Base-by-base conservation (phyloP, 345 rosid genomes). In the Iberis pinnata region DNA sequence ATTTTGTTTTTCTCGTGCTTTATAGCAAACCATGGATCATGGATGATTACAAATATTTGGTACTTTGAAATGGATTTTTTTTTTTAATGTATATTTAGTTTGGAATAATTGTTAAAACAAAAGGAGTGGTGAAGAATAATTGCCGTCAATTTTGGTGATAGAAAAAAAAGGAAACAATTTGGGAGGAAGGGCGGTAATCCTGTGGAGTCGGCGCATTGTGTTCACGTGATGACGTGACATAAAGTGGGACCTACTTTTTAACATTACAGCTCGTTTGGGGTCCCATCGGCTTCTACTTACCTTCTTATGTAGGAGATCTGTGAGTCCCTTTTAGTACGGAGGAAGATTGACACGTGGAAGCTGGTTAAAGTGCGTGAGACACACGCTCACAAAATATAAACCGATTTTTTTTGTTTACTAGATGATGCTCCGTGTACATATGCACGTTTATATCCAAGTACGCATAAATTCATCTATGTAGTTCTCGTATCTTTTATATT, bases 171-270 rank as follows among this genome's bases (percentile, higher is more conserved):
- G 70, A 66, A 66, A 66, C 27, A 49, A 7, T 11, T 29, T 22
- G 52, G 19, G 31, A 18, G 19, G 9, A 31, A 39, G 52, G n/a
- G 56, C 50, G 41, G 15, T 1, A 54, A 57, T 65, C 64, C 53
- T 8, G 64, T 65, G 64, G 0, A 58, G 70, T 57, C 70, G 64
- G 70, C 59, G 58, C 46, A 43, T 15, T 17, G 59, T 65, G 47
- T 58, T 58, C 58, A 65, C 64, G 70, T 58, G 70, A 56, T 58
- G 70, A 65, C 64, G 53, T 58, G 70, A 65, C 70, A 36, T 8
- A 5, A 12, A 3, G 49, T 52, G 55, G 70, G 65, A 27, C 60
- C 47, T 33, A 7, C 15, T 35, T 3, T 1, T 15, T 22, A 43
- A 60, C 60, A 51, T 18, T 58, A 44, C 70, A 66, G 59, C 70